phyloP scores from a whole-genome alignment of 176 grass and related monocot genomes.

The Musa acuminata region DNA sequence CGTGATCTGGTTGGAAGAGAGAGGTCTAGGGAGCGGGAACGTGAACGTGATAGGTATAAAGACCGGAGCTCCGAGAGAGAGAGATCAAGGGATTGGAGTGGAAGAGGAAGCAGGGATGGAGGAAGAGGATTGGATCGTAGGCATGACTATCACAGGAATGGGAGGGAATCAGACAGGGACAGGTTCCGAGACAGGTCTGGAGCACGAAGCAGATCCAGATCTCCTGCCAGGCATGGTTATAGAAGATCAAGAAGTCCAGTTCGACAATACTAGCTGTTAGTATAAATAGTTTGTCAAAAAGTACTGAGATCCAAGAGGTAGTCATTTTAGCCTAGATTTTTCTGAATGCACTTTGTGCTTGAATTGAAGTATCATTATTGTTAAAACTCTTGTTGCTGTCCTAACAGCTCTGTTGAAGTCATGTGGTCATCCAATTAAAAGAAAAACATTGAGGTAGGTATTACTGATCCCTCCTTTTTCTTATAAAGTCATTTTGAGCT shows the following conservation, averaged over 20 bases:
- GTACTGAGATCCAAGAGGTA: conserved; percentile 73
- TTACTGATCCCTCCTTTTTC: conserved; percentile 29
- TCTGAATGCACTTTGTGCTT: conserved; percentile 42
- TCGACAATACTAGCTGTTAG: conserved; percentile 49
- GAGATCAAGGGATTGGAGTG: conserved; percentile 40
- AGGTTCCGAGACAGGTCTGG: conserved; percentile 39
- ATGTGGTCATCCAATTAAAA: conserved; percentile 50
- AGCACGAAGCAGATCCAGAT: conserved; percentile 59
- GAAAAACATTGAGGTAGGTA: conserved; percentile 81
- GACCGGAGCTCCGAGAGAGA: conserved; percentile 50
- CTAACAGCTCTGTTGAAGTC: conserved; percentile 81
- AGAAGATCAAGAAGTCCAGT: conserved; percentile 46
- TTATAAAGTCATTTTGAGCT: conserved; percentile 28
- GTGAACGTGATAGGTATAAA: conserved; percentile 23
- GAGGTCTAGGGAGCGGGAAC: background rate
- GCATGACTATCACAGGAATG: conserved; percentile 55
- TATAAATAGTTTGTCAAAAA: conserved; percentile 48
- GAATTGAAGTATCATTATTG: conserved; percentile 37
- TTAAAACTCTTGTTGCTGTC: conserved; percentile 52
- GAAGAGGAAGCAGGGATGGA: conserved; percentile 23
- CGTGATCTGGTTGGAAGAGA: conserved; percentile 31
- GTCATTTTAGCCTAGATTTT: conserved; percentile 49
- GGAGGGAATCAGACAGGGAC: conserved; percentile 49
- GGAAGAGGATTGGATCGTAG: conserved; percentile 41
- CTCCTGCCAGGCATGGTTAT: conserved; percentile 58